phyloP scores from a whole-genome alignment of 257 asterid genomes.

The Nicotiana undulata region DNA sequence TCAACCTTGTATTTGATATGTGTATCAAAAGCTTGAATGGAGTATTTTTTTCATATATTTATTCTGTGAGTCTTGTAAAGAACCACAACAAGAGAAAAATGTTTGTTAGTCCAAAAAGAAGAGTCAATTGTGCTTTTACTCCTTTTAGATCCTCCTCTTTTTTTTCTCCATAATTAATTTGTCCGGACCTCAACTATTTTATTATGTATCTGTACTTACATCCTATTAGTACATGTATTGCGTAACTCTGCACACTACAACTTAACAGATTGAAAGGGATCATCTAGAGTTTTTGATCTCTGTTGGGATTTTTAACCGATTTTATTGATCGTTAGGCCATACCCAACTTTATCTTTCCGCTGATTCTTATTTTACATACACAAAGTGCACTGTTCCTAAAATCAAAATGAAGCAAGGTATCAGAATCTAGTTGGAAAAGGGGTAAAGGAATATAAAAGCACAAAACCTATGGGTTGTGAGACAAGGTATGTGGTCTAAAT shows the following conservation, averaged over 20 bases:
- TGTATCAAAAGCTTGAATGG: slow-evolving; percentile 21
- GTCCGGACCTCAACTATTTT: neutral
- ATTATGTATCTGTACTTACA: accelerated
- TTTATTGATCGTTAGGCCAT: neutral
- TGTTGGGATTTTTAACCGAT: neutral
- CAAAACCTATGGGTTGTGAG: neutral
- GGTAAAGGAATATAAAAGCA: slow-evolving; percentile 23
- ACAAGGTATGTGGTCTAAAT: slow-evolving; percentile 10
- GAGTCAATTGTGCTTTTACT: slow-evolving; percentile 24
- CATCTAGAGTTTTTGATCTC: neutral
- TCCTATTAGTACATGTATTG: neutral
- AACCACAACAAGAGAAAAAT: slow-evolving; percentile 29
- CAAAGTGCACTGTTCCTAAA: slow-evolving; percentile 10
- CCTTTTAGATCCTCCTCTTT: neutral
- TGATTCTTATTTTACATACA: neutral
- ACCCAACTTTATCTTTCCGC: neutral
- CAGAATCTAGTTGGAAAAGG: slow-evolving; percentile 30
- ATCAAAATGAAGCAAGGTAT: slow-evolving; percentile 29
- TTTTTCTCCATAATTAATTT: neutral
- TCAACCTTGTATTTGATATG: slow-evolving; percentile 5
- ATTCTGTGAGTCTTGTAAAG: slow-evolving; percentile 17
- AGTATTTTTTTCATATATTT: slow-evolving; percentile 13
- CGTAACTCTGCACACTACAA: neutral
- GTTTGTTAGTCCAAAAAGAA: slow-evolving; percentile 11
- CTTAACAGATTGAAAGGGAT: neutral